These are phyloP conservation scores for Tricholoma hemisulphureum DNA, from an alignment of 768 basidiomycete species.

Conservation along the genomic window DNA sequence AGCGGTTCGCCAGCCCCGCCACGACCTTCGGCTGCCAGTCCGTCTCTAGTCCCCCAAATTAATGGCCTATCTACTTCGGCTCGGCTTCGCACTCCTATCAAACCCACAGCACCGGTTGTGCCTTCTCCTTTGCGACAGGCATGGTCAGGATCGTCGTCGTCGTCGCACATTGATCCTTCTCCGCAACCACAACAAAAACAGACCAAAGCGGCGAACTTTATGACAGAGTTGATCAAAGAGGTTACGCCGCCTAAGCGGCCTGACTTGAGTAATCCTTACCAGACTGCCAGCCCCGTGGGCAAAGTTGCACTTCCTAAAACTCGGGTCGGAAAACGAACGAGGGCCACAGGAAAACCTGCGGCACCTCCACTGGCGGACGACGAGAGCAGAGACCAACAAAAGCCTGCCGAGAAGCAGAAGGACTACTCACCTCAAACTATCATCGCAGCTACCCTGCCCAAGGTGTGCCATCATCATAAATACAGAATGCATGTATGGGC, in stretches of 20 bases:
- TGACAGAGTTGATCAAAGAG: slow-evolving; percentile 71
- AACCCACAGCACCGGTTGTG: slow-evolving; percentile 59
- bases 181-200: slow-evolving; percentile 41
- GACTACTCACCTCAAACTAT: slow-evolving; percentile 60
- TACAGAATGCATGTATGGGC: background rate
- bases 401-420: slow-evolving; percentile 25
- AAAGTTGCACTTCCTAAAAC: slow-evolving; percentile 41
- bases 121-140: slow-evolving; percentile 78
- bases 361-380: slow-evolving; percentile 26
- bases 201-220: slow-evolving; percentile 66
- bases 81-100: slow-evolving; percentile 44
- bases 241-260: slow-evolving; percentile 62
- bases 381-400: slow-evolving; percentile 24
- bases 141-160: slow-evolving; percentile 52
- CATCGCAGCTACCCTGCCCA: slow-evolving; percentile 77
- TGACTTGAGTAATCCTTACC: slow-evolving; percentile 78
- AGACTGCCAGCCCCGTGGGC: slow-evolving; percentile 64
- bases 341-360: slow-evolving; percentile 41
- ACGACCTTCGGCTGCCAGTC: slow-evolving; percentile 23
- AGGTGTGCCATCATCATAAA: slow-evolving; percentile 38
- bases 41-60: slow-evolving; percentile 11
- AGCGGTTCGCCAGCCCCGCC: slow-evolving; percentile 24
- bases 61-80: slow-evolving; percentile 26
- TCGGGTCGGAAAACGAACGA: slow-evolving; percentile 44
- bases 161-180: slow-evolving; percentile 32